These are phyloP conservation scores for Populus euphratica DNA, from an alignment of 345 rosid species.

Conservation along the genomic window DNA sequence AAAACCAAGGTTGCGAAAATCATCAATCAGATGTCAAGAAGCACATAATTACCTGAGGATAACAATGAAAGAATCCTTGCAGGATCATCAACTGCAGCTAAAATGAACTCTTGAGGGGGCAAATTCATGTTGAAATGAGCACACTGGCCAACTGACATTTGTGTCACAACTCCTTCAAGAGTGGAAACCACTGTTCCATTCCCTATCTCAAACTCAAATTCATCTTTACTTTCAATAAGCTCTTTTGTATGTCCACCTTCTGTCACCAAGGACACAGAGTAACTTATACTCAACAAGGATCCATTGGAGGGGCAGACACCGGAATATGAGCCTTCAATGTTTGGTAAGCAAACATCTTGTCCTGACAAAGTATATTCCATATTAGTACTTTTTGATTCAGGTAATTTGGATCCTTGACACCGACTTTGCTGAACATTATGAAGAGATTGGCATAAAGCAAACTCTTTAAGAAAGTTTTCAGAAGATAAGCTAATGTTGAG, in stretches of 20 bases:
- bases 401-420: slow-evolving; percentile 26
- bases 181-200: slow-evolving; percentile 57
- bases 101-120: slow-evolving; percentile 46
- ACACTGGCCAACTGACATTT: slow-evolving; percentile 84
- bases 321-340: slow-evolving; percentile 58
- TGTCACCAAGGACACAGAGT: slow-evolving; percentile 54
- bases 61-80: slow-evolving; percentile 37
- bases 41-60: slow-evolving; percentile 49
- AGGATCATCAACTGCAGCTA: slow-evolving; percentile 61
- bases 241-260: slow-evolving; percentile 45
- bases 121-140: slow-evolving; percentile 44
- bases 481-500: slow-evolving; percentile 37
- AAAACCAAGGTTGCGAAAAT: slow-evolving; percentile 8
- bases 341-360: slow-evolving; percentile 29
- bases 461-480: slow-evolving; percentile 40
- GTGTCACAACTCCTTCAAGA: slow-evolving; percentile 60
- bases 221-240: slow-evolving; percentile 76
- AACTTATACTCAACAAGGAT: slow-evolving; percentile 51
- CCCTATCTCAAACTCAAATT: slow-evolving; percentile 90
- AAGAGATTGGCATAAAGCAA: slow-evolving; percentile 30
- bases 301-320: slow-evolving; percentile 57
- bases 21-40: slow-evolving; percentile 7
- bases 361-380: slow-evolving; percentile 19
- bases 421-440: slow-evolving; percentile 14
- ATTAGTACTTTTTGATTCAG: slow-evolving; percentile 18